Percentiles rank a stretch among this genome's conserved stretches.
phyloP scores from a whole-genome alignment of 306 rosid species.

The Malus sylvestris region DNA sequence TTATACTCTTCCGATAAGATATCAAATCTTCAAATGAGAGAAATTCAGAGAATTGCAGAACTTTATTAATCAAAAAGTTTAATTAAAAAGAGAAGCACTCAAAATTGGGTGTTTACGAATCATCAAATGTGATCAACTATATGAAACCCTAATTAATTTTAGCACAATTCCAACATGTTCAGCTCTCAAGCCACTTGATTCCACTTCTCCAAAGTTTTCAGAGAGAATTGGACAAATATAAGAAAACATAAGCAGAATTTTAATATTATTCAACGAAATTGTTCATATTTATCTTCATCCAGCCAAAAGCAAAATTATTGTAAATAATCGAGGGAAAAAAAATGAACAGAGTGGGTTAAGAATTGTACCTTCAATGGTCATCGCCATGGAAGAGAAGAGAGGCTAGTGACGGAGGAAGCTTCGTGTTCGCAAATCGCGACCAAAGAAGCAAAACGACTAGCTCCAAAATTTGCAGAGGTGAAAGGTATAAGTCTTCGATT shows the following conservation, averaged over 20 bases:
- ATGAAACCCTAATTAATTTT: slow-evolving; percentile 24
- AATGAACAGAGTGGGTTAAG: neutral
- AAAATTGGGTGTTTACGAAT: neutral
- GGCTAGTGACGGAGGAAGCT: neutral
- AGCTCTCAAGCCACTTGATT: neutral
- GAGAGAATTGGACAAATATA: neutral
- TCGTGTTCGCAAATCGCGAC: neutral
- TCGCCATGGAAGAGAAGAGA: slow-evolving; percentile 29
- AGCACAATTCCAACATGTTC: neutral
- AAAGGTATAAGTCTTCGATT: no score
- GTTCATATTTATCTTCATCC: neutral
- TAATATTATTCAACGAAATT: neutral
- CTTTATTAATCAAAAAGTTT: neutral
- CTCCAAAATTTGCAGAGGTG: neutral
- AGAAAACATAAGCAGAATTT: neutral
- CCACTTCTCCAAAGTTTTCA: neutral
- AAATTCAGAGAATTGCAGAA: neutral
- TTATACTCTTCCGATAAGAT: neutral
- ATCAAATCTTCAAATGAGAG: neutral
- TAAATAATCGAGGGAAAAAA: neutral
- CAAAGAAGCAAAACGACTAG: slow-evolving; percentile 2
- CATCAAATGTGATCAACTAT: neutral
- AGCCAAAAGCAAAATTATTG: neutral
- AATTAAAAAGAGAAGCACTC: neutral
- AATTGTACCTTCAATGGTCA: slow-evolving; percentile 40